Evolutionary conservation across 2,329 filamentous ascomycete genomes (phyloP), one percentile per base, ranked within the genome.

Genomic region (Acephala macrosclerotiorum): DNA sequence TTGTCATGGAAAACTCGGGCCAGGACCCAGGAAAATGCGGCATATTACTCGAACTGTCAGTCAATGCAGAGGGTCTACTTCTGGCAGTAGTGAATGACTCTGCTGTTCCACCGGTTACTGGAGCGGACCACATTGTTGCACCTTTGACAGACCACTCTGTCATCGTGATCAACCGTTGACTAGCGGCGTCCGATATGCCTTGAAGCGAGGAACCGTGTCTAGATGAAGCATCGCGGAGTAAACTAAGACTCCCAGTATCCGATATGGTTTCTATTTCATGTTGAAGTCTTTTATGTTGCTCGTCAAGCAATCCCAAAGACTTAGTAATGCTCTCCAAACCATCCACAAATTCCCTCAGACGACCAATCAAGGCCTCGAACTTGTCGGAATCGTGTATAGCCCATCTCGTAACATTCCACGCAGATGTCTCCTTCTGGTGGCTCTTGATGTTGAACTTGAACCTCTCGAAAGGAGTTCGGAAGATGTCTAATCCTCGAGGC

Each of bases 251-350:
- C 22, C 66, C 20, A 0, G 64, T 58, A 40, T 75, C 69, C 1
- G 70, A 72, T 16, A 73, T 70, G 1, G 60, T 65, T 1, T 68
- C 63, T 14, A 74, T 70, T 51, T 74, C 71, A 16, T 70, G 45
- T 3, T 22, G 58, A n/a, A 72, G 59, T 22, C 58, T 56, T 14
- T 55, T 56, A 33, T 66, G 63, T 22, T 74, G 70, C 8, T 64
- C 60, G 38, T 66, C 33, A 1, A 74, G 40, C 2, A 71, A 22
- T 2, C 63, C 69, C 7, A 74, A 60, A 3, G 68, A 59, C 11
- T 22, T 60, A 0, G 73, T 73, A 20, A 72, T 67, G 4, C 57
- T 69, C 40, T 74, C 71, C 7, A 74, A 64, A 8, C 66, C 70
- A 35, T 74, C 70, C 8, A 75, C n/a, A 29, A 71, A 69, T 14